Evolutionary conservation across 192 early-diverging fungal species (phyloP), one percentile per base, ranked within the genome.

Genomic region (Entrophospora sp.): DNA sequence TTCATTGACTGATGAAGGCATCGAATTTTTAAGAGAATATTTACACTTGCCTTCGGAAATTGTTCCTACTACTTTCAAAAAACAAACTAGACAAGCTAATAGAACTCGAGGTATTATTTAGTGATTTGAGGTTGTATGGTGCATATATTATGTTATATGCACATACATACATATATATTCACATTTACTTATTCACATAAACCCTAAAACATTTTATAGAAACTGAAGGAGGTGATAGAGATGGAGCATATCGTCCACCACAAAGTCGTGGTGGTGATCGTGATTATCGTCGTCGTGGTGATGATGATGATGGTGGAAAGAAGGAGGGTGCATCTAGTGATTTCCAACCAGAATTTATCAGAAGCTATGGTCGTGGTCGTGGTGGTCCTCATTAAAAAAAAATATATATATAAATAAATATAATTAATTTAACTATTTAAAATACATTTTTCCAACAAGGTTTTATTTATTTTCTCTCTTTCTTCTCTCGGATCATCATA

Each of bases 271-370:
- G 91, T 72, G 85, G 86, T 74, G 86, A 87, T 56, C 85, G 85
- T 68, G 91, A 87, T 69, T 95, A 94, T 81, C 84, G 93, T 67
- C 88, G 91, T 63, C 85, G 84, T 67, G 85, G 89, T 76, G 81
- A 83, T 61, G 85, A 79, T 77, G 83, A 82, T 74, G 18, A 27
- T 40, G 44, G 48, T 24, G 40, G 43, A 32, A 88, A 89, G 84
- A 95, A 96, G 89, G 94, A 96, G 76, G 89, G 87, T 65, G 90
- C 91, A 67, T 84, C 88, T 67, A 91, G 90, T 70, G 87, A 92
- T 81, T 99, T 89, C 84, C 87, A 89, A 77, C 95, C 96, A 66
- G 93, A 95, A 81, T 99, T 99, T 91, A 89, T 90, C 80, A 88
- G 90, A 83, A 87, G 91, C 67, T 70, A 74, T 75, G 61, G 61